Evolutionary conservation across 2,329 filamentous ascomycete species (phyloP).

Genomic region (Trematosphaeria pertusa): DNA sequence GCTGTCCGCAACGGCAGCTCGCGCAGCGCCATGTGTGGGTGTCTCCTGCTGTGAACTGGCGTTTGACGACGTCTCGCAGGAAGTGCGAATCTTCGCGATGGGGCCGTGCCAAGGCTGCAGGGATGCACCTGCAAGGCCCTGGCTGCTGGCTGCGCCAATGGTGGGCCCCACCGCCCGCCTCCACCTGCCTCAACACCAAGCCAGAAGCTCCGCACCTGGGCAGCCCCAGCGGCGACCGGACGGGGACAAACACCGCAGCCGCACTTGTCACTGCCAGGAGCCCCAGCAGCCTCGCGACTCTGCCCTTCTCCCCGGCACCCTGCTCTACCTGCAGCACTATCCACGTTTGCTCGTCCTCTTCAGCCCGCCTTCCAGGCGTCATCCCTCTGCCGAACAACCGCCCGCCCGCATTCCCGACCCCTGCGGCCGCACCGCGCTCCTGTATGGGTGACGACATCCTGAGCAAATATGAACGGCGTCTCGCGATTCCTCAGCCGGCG

Average conservation of each 20-base stretch:
- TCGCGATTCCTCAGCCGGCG: constrained; percentile 75
- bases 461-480: constrained; percentile 54
- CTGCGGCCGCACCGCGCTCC: constrained; percentile 13
- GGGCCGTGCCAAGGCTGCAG: constrained; percentile 14
- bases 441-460: constrained; percentile 25
- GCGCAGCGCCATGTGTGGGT: constrained; percentile 44
- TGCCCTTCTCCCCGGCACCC: constrained; percentile 3
- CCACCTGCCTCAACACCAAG: constrained; percentile 12
- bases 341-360: constrained; percentile 9
- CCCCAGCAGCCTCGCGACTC: too few relatives aligned
- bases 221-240: too few relatives aligned
- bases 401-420: constrained; percentile 9
- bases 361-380: constrained; percentile 9
- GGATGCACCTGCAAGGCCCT: constrained; percentile 14
- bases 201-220: constrained; percentile 7
- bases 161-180: constrained; percentile 15
- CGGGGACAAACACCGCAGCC: constrained; percentile 2
- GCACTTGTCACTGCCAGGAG: neutral
- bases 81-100: constrained; percentile 7
- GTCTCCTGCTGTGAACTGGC: constrained; percentile 12
- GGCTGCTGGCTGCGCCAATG: constrained; percentile 4
- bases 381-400: constrained; percentile 22
- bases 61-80: constrained; percentile 1
- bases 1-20: constrained; percentile 43
- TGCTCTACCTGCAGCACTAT: neutral